phyloP scores from a whole-genome alignment of 23 red algal species.

The Gracilaria gracilis region DNA sequence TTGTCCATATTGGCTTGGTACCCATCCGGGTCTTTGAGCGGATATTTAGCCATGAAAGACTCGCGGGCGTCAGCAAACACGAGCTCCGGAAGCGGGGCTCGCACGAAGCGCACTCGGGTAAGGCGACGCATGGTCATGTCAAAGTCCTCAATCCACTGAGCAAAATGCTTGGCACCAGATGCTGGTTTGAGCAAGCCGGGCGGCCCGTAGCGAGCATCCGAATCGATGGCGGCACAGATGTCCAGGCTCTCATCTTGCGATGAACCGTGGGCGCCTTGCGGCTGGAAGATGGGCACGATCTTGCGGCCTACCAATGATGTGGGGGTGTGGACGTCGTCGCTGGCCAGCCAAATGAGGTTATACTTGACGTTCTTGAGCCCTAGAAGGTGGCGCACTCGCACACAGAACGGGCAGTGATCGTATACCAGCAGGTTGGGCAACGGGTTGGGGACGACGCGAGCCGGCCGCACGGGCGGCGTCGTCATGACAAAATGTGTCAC shows the following conservation, averaged over 20 bases:
- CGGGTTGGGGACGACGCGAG: constrained; percentile 29
- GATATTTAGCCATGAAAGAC: constrained; percentile 47
- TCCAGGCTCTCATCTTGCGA: constrained; percentile 48
- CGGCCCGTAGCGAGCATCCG: constrained; percentile 28
- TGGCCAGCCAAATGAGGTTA: constrained; percentile 50
- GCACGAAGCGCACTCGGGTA: constrained; percentile 33
- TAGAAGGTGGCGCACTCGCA: constrained; percentile 44
- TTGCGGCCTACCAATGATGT: constrained; percentile 65
- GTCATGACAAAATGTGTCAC: not conserved
- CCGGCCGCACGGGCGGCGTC: not conserved
- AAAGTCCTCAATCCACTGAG: constrained; percentile 32
- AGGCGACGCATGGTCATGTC: constrained; percentile 29
- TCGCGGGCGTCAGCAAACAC: constrained; percentile 44
- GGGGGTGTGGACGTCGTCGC: constrained; percentile 63
- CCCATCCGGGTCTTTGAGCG: constrained; percentile 4
- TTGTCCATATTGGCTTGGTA: constrained; percentile 59
- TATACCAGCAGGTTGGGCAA: constrained; percentile 63
- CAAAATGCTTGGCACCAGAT: constrained; percentile 2
- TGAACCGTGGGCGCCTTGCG: constrained; percentile 3
- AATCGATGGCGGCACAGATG: constrained; percentile 45
- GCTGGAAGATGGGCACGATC: constrained; percentile 71
- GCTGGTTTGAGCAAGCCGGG: constrained; percentile 24
- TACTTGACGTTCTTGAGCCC: constrained; percentile 74
- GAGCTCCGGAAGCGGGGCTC: constrained; percentile 63
- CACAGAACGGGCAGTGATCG: constrained; percentile 75